Conservation (phyloP, 2,329 filamentous ascomycete species). For the Beauveria australis region DNA sequence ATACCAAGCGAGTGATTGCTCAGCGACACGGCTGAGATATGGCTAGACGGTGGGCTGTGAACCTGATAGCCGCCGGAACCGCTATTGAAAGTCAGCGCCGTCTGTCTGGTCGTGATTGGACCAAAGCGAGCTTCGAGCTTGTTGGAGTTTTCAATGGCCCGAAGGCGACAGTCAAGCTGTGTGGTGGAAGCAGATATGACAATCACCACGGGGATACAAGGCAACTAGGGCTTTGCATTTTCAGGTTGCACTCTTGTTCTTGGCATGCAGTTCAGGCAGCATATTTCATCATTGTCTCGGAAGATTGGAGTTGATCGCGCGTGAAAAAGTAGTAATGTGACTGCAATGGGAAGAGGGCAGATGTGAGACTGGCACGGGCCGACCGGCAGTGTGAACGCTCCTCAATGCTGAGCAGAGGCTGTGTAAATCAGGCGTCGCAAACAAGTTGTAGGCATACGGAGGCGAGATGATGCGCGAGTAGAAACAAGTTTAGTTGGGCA, state of each 20-base stretch:
- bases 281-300: conserved; percentile 13
- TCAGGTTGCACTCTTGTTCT: conserved; percentile 26
- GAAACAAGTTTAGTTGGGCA: neutral
- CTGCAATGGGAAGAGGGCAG: neutral
- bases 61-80: neutral
- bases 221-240: conserved; percentile 26
- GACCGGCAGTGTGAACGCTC: neutral
- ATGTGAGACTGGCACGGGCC: neutral
- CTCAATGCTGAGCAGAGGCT: neutral
- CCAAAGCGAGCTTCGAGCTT: neutral
- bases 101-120: neutral
- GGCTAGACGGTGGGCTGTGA: neutral
- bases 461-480: neutral
- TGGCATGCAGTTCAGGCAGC: conserved; percentile 18
- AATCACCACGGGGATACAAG: conserved; percentile 29
- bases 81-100: neutral
- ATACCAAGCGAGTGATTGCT: conserved; percentile 11
- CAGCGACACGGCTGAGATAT: conserved; percentile 11
- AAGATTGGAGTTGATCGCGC: neutral
- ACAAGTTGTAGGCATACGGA: neutral
- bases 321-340: neutral
- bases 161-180: conserved; percentile 20
- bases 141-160: neutral
- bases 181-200: conserved; percentile 24
- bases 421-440: neutral